phyloP scores from a whole-genome alignment of 768 basidiomycete species.

The Rhizopogon vulgaris region DNA sequence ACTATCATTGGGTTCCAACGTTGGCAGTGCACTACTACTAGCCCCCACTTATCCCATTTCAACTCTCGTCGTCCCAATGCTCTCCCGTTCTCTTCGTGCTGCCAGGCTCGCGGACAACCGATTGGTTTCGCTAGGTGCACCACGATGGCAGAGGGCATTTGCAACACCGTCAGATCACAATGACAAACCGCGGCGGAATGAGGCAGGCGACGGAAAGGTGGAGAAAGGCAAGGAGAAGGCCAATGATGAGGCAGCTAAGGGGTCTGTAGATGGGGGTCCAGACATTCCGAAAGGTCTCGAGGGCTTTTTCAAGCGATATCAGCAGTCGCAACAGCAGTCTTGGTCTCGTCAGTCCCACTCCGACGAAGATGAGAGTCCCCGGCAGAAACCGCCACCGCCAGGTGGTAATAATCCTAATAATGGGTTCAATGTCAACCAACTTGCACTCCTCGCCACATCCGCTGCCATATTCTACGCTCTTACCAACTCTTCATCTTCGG shows the following conservation, averaged over 20 bases:
- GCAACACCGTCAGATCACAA: slow-evolving; percentile 40
- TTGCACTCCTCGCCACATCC: slow-evolving; percentile 50
- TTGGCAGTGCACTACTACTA: not conserved
- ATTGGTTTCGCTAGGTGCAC: slow-evolving; percentile 27
- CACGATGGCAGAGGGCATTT: slow-evolving; percentile 35
- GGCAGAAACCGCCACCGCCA: slow-evolving; percentile 48
- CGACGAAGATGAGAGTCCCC: slow-evolving; percentile 25
- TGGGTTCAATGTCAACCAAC: slow-evolving; percentile 51
- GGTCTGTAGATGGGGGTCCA: slow-evolving; percentile 20
- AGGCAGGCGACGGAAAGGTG: slow-evolving; percentile 19
- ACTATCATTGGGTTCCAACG: not conserved
- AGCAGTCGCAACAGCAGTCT: slow-evolving; percentile 31
- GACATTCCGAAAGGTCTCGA: slow-evolving; percentile 64
- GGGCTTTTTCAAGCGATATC: slow-evolving; percentile 72
- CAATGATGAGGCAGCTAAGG: slow-evolving; percentile 29
- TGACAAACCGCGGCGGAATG: slow-evolving; percentile 17
- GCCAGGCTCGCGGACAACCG: slow-evolving; percentile 39
- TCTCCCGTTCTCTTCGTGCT: slow-evolving; percentile 57
- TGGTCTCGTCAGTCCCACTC: slow-evolving; percentile 21
- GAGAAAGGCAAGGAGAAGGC: slow-evolving; percentile 31
- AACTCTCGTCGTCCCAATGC: slow-evolving; percentile 34
- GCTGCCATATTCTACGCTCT: slow-evolving; percentile 63
- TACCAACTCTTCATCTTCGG: slow-evolving; percentile 38
- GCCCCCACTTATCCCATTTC: not conserved
- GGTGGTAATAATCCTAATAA: slow-evolving; percentile 36